Evolutionary conservation across 257 asterid species (phyloP).

Genomic region (Galeopsis tetrahit): DNA sequence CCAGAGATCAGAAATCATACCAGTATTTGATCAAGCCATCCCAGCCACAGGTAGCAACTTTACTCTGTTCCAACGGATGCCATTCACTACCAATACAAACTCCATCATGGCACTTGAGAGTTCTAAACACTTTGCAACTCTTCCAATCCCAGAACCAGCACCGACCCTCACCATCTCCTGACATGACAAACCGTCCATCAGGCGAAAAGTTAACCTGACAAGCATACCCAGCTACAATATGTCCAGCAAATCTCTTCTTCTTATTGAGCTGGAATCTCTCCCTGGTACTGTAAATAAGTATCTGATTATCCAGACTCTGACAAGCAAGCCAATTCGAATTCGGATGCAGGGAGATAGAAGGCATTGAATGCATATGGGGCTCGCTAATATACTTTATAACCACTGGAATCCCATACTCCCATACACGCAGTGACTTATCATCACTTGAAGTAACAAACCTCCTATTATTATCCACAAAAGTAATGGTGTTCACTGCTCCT

Average conservation of each 20-base stretch:
- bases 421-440: slow-evolving; percentile 92
- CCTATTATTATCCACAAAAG: slow-evolving; percentile 93
- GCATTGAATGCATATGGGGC: slow-evolving; percentile 99
- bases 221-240: slow-evolving; percentile 94
- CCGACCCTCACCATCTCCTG: slow-evolving; percentile 98
- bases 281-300: slow-evolving; percentile 89
- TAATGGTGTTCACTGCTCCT: slow-evolving; percentile 97
- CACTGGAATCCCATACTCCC: slow-evolving; percentile 99
- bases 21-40: slow-evolving; percentile 99
- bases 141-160: slow-evolving; percentile 99
- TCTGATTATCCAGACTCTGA: slow-evolving; percentile 98
- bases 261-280: slow-evolving; percentile 97
- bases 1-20: slow-evolving; percentile 49
- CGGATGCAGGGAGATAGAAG: slow-evolving; percentile 85
- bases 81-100: slow-evolving; percentile 93
- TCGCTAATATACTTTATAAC: slow-evolving; percentile 97
- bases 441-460: slow-evolving; percentile 99
- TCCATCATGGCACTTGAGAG: slow-evolving; percentile 93
- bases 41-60: slow-evolving; percentile 99
- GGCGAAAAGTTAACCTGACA: slow-evolving; percentile 99
- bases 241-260: slow-evolving; percentile 99
- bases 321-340: slow-evolving; percentile 97
- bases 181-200: slow-evolving; percentile 93
- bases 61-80: slow-evolving; percentile 99
- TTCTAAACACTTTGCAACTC: slow-evolving; percentile 94